These are phyloP conservation scores for Lentinula edodes DNA, from an alignment of 768 basidiomycete species.

Conservation along the genomic window DNA sequence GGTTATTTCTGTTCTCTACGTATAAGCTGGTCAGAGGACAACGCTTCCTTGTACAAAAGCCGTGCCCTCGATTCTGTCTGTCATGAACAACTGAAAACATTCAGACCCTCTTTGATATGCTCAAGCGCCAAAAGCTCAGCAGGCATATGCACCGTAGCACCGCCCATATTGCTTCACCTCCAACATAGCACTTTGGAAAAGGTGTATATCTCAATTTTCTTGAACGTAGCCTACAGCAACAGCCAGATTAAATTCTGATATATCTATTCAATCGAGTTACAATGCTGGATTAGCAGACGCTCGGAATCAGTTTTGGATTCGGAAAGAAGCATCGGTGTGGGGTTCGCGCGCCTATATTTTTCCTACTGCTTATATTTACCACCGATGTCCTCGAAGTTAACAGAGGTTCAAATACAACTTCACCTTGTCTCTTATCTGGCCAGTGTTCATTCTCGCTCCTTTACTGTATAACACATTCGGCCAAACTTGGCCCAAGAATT, in stretches of 20 bases:
- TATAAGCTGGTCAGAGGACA: too few species aligned
- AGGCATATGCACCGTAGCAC: too few species aligned
- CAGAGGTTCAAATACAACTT: background rate
- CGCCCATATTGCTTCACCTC: too few species aligned
- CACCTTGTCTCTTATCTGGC: background rate
- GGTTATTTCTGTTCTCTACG: background rate
- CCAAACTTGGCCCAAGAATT: background rate
- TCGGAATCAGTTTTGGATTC: background rate
- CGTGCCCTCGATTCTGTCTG: background rate
- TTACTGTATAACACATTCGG: background rate
- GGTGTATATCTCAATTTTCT: too few species aligned
- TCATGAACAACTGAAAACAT: background rate
- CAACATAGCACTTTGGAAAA: too few species aligned
- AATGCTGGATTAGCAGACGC: too few species aligned
- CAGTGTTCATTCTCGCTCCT: background rate
- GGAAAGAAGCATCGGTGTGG: background rate
- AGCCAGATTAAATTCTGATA: too few species aligned
- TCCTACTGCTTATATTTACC: background rate
- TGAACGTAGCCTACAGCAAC: too few species aligned
- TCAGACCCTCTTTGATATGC: background rate
- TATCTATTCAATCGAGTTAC: too few species aligned
- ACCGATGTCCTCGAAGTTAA: background rate
- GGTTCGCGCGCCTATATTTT: background rate
- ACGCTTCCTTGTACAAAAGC: too few species aligned
- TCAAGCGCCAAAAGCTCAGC: background rate